These are phyloP conservation scores for Butyriboletus appendiculatus DNA, from an alignment of 1,284 basidiomycete genomes.

Conservation along the genomic window DNA sequence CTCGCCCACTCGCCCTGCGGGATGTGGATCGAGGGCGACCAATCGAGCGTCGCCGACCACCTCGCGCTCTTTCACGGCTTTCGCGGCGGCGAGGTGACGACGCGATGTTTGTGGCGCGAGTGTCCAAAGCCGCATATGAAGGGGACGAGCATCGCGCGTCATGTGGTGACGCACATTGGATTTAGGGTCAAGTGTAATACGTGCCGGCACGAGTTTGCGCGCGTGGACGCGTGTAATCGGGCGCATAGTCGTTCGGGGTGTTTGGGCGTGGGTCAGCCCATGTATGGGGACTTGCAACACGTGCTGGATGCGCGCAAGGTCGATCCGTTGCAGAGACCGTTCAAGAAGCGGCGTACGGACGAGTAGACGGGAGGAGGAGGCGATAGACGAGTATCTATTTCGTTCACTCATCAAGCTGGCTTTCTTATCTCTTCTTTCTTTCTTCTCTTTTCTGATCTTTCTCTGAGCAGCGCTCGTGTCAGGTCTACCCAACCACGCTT, in stretches of 20 bases:
- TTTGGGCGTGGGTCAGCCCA: conserved; percentile 32
- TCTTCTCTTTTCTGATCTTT: background rate
- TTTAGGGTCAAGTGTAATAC: conserved; percentile 34
- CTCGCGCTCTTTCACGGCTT: conserved; percentile 34
- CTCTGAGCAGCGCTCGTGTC: background rate
- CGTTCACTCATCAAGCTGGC: conserved; percentile 7
- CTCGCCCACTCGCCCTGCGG: conserved; percentile 24
- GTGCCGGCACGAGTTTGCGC: conserved; percentile 35
- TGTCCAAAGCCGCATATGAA: conserved; percentile 33
- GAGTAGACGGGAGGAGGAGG: conserved; percentile 13
- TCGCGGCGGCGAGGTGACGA: conserved; percentile 30
- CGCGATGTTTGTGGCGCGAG: conserved; percentile 34
- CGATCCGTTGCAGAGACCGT: conserved; percentile 18
- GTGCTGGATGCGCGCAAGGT: conserved; percentile 33
- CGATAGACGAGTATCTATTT: background rate
- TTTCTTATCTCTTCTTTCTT: background rate
- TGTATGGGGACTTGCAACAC: conserved; percentile 31
- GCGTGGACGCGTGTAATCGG: conserved; percentile 37
- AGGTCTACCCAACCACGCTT: background rate
- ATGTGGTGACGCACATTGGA: conserved; percentile 34
- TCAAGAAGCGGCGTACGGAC: conserved; percentile 35
- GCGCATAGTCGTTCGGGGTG: conserved; percentile 36
- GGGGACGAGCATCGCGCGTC: conserved; percentile 36
- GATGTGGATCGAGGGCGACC: conserved; percentile 37
- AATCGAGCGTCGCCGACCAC: conserved; percentile 36